Evolutionary conservation across 192 early-diverging fungal species (phyloP).

Genomic region (Pilobolus umbonatus): DNA sequence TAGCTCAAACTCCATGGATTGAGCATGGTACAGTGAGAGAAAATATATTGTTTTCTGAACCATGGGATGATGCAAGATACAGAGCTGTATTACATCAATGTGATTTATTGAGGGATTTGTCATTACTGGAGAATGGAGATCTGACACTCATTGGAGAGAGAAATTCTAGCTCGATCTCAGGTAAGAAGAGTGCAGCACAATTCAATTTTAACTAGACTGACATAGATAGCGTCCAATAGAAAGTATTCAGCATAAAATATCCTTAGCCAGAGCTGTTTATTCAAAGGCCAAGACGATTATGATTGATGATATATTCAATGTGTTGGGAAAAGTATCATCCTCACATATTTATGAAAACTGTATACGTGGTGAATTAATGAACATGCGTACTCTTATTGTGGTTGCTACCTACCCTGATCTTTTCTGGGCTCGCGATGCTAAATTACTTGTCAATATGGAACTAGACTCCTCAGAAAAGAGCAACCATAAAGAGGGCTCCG

Average conservation of each 20-base stretch:
- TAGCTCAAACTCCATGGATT: constrained; percentile 52
- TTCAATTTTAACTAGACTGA: background rate
- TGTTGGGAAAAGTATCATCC: constrained; percentile 47
- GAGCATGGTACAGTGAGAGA: constrained; percentile 58
- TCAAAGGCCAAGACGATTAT: constrained; percentile 63
- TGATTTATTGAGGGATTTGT: constrained; percentile 66
- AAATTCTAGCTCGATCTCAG: constrained; percentile 57
- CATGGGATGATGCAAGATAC: constrained; percentile 53
- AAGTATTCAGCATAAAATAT: constrained; percentile 73
- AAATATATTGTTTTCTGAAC: constrained; percentile 70
- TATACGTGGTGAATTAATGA: constrained; percentile 58
- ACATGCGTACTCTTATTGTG: constrained; percentile 71
- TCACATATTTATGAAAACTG: constrained; percentile 46
- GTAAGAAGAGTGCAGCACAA: constrained; percentile 16
- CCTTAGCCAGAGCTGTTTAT: constrained; percentile 77
- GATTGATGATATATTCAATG: constrained; percentile 75
- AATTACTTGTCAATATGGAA: constrained; percentile 44
- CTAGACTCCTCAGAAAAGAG: constrained; percentile 43
- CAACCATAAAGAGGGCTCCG: background rate
- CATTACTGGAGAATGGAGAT: constrained; percentile 61
- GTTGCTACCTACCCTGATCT: constrained; percentile 69
- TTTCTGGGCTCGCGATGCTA: constrained; percentile 48
- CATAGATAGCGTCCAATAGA: constrained; percentile 10
- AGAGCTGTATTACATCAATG: constrained; percentile 61
- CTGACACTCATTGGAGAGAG: constrained; percentile 61